Evolutionary conservation across 768 basidiomycete genomes (phyloP).

Genomic region (Glaciozyma antarctica): DNA sequence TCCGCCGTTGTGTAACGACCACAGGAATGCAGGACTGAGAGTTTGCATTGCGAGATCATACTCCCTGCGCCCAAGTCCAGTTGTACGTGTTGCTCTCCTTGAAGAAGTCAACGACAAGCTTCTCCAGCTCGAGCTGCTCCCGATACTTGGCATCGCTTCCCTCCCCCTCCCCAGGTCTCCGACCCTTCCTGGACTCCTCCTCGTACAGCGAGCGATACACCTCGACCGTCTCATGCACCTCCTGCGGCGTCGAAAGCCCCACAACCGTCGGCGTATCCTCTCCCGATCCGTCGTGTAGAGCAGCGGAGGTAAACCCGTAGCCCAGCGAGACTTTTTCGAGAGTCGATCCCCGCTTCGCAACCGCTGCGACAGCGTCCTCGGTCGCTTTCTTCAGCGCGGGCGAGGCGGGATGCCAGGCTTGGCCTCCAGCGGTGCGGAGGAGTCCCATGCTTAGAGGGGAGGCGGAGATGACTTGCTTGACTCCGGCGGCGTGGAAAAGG

Average conservation of each 20-base stretch:
- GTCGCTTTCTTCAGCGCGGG: conserved; percentile 45
- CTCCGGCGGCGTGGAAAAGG: conserved; percentile 55
- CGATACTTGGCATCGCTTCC: neutral
- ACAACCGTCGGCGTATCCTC: conserved; percentile 53
- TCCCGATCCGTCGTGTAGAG: conserved; percentile 34
- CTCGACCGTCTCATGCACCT: conserved; percentile 64
- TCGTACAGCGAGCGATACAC: conserved; percentile 58
- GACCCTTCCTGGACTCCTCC: conserved; percentile 40
- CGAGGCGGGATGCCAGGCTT: conserved; percentile 71
- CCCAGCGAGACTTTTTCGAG: conserved; percentile 63
- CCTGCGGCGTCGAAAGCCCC: conserved; percentile 53
- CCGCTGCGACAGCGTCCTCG: conserved; percentile 38
- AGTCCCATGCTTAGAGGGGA: conserved; percentile 81
- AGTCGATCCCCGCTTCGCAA: conserved; percentile 22
- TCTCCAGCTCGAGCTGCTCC: conserved; percentile 21
- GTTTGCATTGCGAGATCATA: neutral
- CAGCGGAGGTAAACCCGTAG: conserved; percentile 48
- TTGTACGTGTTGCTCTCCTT: conserved; percentile 12
- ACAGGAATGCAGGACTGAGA: no score
- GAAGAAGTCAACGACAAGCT: conserved; percentile 19
- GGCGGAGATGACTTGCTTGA: conserved; percentile 62
- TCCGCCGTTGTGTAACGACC: no score
- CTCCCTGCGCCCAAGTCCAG: conserved; percentile 24
- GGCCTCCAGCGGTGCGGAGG: conserved; percentile 49
- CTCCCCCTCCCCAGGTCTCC: conserved; percentile 42